These are phyloP conservation scores for Alternaria sp. DNA, from an alignment of 2,329 filamentous ascomycete genomes.

Conservation along the genomic window DNA sequence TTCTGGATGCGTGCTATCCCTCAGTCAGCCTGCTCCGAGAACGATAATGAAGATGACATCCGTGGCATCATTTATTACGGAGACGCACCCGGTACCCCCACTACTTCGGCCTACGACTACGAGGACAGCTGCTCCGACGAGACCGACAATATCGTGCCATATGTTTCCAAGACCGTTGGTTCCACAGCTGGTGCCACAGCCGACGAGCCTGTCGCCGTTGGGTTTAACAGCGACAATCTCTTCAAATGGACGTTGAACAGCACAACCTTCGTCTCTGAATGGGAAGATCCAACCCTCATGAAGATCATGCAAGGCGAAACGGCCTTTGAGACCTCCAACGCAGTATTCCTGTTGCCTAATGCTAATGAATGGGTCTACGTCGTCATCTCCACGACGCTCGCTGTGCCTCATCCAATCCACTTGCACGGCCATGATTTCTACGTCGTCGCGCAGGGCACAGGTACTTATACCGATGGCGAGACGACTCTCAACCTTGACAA, in stretches of 20 bases:
- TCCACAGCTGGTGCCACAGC: slow-evolving; percentile 29
- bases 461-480: slow-evolving; percentile 24
- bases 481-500: slow-evolving; percentile 37
- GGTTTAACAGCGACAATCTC: slow-evolving; percentile 43
- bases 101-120: slow-evolving; percentile 46
- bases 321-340: slow-evolving; percentile 42
- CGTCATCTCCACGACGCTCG: slow-evolving; percentile 50
- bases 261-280: slow-evolving; percentile 51
- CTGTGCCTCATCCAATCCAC: slow-evolving; percentile 45
- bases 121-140: slow-evolving; percentile 51
- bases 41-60: slow-evolving; percentile 44
- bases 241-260: slow-evolving; percentile 54
- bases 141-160: slow-evolving; percentile 33
- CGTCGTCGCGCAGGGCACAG: slow-evolving; percentile 39
- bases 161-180: slow-evolving; percentile 47
- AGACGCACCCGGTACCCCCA: slow-evolving; percentile 36
- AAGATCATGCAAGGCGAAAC: slow-evolving; percentile 46
- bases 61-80: slow-evolving; percentile 52
- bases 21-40: slow-evolving; percentile 50
- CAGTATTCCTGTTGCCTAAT: slow-evolving; percentile 33
- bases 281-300: slow-evolving; percentile 50
- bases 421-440: slow-evolving; percentile 47
- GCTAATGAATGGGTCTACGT: slow-evolving; percentile 51
- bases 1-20: slow-evolving; percentile 51
- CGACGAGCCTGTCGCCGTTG: slow-evolving; percentile 42